phyloP scores from a whole-genome alignment of 2,329 filamentous ascomycete species.

The Venturia asperata region DNA sequence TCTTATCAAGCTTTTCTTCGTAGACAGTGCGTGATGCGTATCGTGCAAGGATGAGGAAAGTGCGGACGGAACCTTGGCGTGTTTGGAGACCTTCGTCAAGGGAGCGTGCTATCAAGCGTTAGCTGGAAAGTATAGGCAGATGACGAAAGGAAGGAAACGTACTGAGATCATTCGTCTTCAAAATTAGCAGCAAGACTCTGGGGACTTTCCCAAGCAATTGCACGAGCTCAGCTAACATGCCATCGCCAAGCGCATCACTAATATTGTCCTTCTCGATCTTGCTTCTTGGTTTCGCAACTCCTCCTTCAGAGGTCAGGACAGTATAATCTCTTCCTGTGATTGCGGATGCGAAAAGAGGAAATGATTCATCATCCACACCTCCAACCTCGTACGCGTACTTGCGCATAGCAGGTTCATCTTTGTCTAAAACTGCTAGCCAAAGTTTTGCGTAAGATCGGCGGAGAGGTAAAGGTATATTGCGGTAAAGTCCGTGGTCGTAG shows the following conservation, averaged over 20 bases:
- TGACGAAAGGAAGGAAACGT: constrained; percentile 27
- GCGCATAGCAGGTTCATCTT: constrained; percentile 78
- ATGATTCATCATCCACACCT: constrained; percentile 79
- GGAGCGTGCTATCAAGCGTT: constrained; percentile 53
- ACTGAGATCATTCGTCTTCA: constrained; percentile 96
- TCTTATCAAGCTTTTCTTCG: constrained; percentile 50
- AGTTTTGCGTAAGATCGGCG: constrained; percentile 89
- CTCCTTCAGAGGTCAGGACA: constrained; percentile 50
- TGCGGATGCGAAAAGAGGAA: constrained; percentile 89
- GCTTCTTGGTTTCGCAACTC: constrained; percentile 43
- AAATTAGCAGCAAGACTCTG: constrained; percentile 82
- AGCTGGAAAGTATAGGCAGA: constrained; percentile 9
- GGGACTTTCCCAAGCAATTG: constrained; percentile 83
- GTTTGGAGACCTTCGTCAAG: constrained; percentile 87
- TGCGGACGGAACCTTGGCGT: constrained; percentile 52
- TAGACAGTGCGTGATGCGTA: constrained; percentile 58
- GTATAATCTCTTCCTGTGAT: constrained; percentile 91
- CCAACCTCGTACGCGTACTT: constrained; percentile 84
- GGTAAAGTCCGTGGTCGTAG: constrained; percentile 95
- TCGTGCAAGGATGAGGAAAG: constrained; percentile 57
- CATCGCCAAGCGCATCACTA: constrained; percentile 76
- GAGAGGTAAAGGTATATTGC: constrained; percentile 73
- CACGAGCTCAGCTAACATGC: constrained; percentile 80
- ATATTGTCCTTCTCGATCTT: constrained; percentile 65
- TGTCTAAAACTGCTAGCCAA: constrained; percentile 92